phyloP scores from a whole-genome alignment of 2,329 filamentous ascomycete genomes.

The Annulohypoxylon truncatum region DNA sequence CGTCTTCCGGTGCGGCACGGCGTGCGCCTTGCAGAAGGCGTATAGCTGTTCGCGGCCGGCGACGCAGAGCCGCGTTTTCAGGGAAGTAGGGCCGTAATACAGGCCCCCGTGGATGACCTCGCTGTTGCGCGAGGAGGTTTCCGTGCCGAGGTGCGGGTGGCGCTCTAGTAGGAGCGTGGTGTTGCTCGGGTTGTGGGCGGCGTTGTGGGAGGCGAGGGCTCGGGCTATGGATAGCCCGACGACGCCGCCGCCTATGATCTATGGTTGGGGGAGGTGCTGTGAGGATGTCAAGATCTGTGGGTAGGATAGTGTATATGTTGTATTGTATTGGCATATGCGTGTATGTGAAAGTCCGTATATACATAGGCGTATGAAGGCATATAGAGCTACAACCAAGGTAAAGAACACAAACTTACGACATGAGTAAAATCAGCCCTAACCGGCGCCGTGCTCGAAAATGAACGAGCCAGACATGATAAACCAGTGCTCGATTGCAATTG shows the following conservation, averaged over 20 bases:
- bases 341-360: not conserved
- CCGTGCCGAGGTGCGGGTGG: conserved; percentile 79
- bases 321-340: not conserved
- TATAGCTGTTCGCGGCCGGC: conserved; percentile 82
- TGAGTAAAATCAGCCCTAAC: conserved; percentile 51
- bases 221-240: conserved; percentile 85
- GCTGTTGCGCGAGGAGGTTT: conserved; percentile 90
- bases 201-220: conserved; percentile 72
- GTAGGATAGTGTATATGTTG: not conserved
- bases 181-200: conserved; percentile 49
- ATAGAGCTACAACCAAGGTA: not conserved
- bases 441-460: conserved; percentile 48
- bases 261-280: conserved; percentile 10
- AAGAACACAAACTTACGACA: conserved; percentile 47
- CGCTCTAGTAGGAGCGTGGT: conserved; percentile 83
- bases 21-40: conserved; percentile 73
- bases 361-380: not conserved
- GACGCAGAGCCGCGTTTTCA: conserved; percentile 89
- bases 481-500: conserved; percentile 1
- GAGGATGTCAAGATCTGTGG: conserved; percentile 10
- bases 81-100: conserved; percentile 81
- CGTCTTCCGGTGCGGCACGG: conserved; percentile 77
- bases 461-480: conserved; percentile 12
- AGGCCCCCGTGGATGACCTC: conserved; percentile 97
- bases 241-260: conserved; percentile 71